phyloP scores from a whole-genome alignment of 2,329 filamentous ascomycete species.

The Aspergillus sp. region DNA sequence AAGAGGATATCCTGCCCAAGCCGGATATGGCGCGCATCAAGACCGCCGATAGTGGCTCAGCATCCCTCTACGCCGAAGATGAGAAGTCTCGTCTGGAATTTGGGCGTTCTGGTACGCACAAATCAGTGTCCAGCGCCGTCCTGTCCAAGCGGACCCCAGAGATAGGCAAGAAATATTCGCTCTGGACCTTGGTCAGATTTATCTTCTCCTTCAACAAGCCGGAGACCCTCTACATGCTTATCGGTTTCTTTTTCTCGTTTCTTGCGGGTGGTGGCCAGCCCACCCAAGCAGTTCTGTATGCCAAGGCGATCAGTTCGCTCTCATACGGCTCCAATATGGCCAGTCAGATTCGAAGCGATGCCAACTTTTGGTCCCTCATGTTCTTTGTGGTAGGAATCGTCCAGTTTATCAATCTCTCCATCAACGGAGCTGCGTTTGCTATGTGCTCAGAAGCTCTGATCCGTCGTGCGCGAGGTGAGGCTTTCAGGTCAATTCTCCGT shows the following conservation, averaged over 20 bases:
- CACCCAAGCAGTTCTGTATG: constrained; percentile 76
- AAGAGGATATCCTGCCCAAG: constrained; percentile 23
- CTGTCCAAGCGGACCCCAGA: constrained; percentile 58
- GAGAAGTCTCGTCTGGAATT: constrained; percentile 33
- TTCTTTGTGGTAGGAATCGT: constrained; percentile 79
- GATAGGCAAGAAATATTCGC: constrained; percentile 59
- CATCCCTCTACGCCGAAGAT: constrained; percentile 29
- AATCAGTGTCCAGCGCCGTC: constrained; percentile 67
- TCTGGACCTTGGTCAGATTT: constrained; percentile 75
- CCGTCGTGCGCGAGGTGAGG: constrained; percentile 75
- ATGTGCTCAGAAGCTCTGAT: constrained; percentile 84
- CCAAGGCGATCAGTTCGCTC: constrained; percentile 78
- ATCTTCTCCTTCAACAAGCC: constrained; percentile 75
- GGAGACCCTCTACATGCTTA: constrained; percentile 70
- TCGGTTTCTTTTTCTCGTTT: constrained; percentile 71
- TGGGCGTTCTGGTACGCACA: constrained; percentile 49
- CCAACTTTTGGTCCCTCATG: constrained; percentile 87
- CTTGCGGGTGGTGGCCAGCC: constrained; percentile 82
- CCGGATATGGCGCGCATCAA: constrained; percentile 32
- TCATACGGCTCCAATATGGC: constrained; percentile 56
- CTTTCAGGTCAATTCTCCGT: constrained; percentile 84
- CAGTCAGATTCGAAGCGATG: constrained; percentile 62
- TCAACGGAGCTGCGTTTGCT: constrained; percentile 74
- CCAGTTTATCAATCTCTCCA: constrained; percentile 66
- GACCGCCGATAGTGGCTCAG: constrained; percentile 31